Percentiles rank a stretch among this genome's conserved stretches.
phyloP scores from a whole-genome alignment of 306 rosid genomes.

The Oxytropis ochrocephala region DNA sequence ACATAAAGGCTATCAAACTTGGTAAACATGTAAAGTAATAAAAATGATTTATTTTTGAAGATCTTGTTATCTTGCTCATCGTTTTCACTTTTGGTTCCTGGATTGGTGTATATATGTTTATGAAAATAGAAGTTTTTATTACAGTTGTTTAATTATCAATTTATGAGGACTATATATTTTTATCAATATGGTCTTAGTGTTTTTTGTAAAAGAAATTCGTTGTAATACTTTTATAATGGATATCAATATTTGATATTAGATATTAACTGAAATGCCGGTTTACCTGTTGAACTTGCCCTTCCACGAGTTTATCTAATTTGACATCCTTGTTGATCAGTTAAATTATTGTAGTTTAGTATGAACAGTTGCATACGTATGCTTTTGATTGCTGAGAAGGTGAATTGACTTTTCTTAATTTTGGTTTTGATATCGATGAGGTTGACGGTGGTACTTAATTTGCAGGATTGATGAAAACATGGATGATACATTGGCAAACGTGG shows the following conservation, averaged over 20 bases:
- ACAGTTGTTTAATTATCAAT: too few relatives aligned
- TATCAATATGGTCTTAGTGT: background rate
- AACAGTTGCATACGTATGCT: background rate
- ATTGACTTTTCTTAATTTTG: background rate
- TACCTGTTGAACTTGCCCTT: background rate
- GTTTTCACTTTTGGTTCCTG: background rate
- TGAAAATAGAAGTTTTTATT: background rate
- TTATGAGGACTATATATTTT: background rate
- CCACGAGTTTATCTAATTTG: background rate
- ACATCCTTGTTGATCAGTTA: constrained; percentile 1
- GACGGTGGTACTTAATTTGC: constrained; percentile 17
- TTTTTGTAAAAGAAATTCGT: too few relatives aligned
- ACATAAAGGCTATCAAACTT: background rate
- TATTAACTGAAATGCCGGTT: background rate
- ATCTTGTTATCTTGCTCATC: too few relatives aligned
- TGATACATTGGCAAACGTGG: constrained; percentile 86
- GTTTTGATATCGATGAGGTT: constrained; percentile 7
- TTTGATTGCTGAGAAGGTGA: constrained; percentile 4
- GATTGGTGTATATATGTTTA: background rate
- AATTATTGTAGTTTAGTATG: constrained; percentile 4
- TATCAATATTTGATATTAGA: background rate
- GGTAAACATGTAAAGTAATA: background rate
- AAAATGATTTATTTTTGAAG: background rate
- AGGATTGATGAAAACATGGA: constrained; percentile 99
- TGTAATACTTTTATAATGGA: background rate